Evolutionary conservation across 768 basidiomycete genomes (phyloP), one percentile per base, ranked within the genome.

Genomic region (Paxillus involutus): DNA sequence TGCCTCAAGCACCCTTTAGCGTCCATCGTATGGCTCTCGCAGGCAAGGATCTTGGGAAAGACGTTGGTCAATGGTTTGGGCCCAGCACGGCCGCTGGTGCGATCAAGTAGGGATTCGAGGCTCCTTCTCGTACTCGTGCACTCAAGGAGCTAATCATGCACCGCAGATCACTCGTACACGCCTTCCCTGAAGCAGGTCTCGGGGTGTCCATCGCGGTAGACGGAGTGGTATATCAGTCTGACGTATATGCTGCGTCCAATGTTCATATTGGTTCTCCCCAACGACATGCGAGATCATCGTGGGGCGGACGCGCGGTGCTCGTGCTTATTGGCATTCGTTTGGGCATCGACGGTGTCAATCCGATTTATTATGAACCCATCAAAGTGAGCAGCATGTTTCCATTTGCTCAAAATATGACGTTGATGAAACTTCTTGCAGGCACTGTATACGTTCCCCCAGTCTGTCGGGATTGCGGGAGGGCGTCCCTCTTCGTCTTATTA

Each of bases 401-500:
- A 5, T 49, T 46, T 30, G 16, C 37, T 33, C 44, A 37, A 13
- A 41, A 12, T 26, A 39, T 16, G 3, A 46, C 41, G 17, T 39
- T 24, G 44, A 53, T 19, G 14, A 52, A n/a, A 26, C 42, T 5
- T 46, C 21, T 55, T 7, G 6, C 61, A 96, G 94, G 77, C 81
- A 24, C 69, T 98, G 32, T 98, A 94, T 67, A 91, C 89, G 0
- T 93, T 94, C 71, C 95, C 95, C 0, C 96, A 98, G 73, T 92
- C 89, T 2, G 89, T 97, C 36, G 97, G 96, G 39, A 98, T 99
- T 50, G 94, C 96, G 0, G 96, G 97, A 37, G 96, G 96, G 3
- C 82, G 97, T 19, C 97, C 96, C 0, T 91, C 91, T n/a, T 94
- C 92, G 0, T 97, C 94, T 0, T 98, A 97, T 70, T 99, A 98